Percentiles rank a stretch among this genome's conserved stretches.
Conservation (phyloP, 2,329 filamentous ascomycete species). For the Cordyceps cateniannulata region DNA sequence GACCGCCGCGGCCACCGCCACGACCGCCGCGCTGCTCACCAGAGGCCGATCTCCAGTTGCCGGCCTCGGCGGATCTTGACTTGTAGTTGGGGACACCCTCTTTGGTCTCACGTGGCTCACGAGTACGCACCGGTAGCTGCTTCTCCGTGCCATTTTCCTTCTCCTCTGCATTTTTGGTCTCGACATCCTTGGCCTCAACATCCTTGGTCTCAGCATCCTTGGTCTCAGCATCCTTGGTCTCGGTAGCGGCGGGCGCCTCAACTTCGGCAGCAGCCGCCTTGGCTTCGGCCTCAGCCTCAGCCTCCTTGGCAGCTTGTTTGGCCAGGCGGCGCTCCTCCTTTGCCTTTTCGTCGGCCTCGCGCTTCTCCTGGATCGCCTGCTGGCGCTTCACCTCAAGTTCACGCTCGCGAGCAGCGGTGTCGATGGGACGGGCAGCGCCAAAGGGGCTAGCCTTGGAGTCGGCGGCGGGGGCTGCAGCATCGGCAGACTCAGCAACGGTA, state of each 20-base stretch:
- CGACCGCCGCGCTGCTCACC: constrained; percentile 41
- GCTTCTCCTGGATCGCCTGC: constrained; percentile 70
- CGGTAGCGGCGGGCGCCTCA: constrained; percentile 19
- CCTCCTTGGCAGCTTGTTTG: constrained; percentile 49
- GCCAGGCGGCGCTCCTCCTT: constrained; percentile 65
- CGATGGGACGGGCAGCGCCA: constrained; percentile 86
- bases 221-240: constrained; percentile 17
- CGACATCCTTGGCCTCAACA: constrained; percentile 16
- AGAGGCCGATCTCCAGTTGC: constrained; percentile 53
- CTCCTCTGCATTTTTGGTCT: constrained; percentile 19
- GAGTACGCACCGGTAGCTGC: constrained; percentile 34
- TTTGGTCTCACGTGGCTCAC: constrained; percentile 13
- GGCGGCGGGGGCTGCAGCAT: constrained; percentile 43
- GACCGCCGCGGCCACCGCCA: constrained; percentile 29
- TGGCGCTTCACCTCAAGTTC: constrained; percentile 85
- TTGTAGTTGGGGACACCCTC: constrained; percentile 41
- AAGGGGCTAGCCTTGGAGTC: constrained; percentile 89
- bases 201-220: constrained; percentile 20
- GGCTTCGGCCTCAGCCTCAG: constrained; percentile 29
- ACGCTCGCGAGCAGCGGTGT: constrained; percentile 82
- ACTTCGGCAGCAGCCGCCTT: constrained; percentile 23
- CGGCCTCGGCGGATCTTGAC: constrained; percentile 50
- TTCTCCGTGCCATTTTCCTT: constrained; percentile 31
- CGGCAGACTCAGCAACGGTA: constrained; percentile 70
- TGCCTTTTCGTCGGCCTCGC: constrained; percentile 78